phyloP scores from a whole-genome alignment of 2,329 filamentous ascomycete species.

The Tolypocladium album region DNA sequence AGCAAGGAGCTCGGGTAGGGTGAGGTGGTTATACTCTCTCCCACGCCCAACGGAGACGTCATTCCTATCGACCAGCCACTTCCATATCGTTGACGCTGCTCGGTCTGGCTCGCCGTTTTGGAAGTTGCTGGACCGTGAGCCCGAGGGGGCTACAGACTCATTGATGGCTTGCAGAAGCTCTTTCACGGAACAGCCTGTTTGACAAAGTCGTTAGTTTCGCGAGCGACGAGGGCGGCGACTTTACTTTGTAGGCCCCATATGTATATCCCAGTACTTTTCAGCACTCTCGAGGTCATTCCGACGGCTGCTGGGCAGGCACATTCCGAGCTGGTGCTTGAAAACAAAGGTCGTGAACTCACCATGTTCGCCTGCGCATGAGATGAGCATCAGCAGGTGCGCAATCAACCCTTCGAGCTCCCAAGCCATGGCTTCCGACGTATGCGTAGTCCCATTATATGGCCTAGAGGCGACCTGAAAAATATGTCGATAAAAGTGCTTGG shows the following conservation, averaged over 20 bases:
- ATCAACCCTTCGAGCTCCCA: slow-evolving; percentile 28
- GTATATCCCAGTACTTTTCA: background rate
- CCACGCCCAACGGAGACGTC: slow-evolving; percentile 24
- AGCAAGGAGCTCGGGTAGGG: slow-evolving; percentile 20
- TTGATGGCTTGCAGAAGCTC: slow-evolving; percentile 21
- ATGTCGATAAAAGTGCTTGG: background rate
- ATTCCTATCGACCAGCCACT: slow-evolving; percentile 21
- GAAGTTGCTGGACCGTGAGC: slow-evolving; percentile 4
- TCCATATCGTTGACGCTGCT: slow-evolving; percentile 22
- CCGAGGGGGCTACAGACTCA: slow-evolving; percentile 10
- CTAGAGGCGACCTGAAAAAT: background rate
- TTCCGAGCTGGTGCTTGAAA: background rate
- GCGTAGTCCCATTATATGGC: slow-evolving; percentile 14
- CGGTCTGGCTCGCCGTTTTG: slow-evolving; percentile 10
- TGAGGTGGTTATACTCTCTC: slow-evolving; percentile 25
- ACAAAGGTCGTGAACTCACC: slow-evolving; percentile 15
- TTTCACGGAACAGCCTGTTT: slow-evolving; percentile 20
- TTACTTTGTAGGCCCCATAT: background rate
- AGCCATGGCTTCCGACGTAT: slow-evolving; percentile 16
- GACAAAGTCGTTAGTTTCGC: slow-evolving; percentile 2
- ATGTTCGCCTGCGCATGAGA: slow-evolving; percentile 26
- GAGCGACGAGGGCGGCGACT: background rate
- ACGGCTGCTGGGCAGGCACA: background rate
- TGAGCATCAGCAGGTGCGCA: slow-evolving; percentile 22
- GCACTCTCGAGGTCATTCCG: background rate